Percentiles rank a stretch among this genome's conserved stretches.
phyloP scores from a whole-genome alignment of 768 basidiomycete genomes.

The Fistulinella prunicolor region DNA sequence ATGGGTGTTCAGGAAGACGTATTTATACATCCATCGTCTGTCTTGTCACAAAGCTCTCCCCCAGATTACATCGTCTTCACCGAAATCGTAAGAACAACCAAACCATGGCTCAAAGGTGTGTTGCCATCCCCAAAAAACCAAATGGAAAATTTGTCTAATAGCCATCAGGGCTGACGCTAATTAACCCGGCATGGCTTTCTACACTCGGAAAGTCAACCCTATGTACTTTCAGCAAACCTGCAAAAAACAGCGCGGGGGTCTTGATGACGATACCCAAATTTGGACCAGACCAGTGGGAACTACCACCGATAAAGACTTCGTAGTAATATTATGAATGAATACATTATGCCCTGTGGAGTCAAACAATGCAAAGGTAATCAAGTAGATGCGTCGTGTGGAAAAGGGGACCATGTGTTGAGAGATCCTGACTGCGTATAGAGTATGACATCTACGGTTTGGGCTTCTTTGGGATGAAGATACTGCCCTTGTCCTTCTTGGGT shows the following conservation, averaged over 20 bases:
- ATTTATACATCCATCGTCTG: conserved; percentile 89
- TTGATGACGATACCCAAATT: conserved; percentile 81
- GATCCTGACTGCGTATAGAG: background rate
- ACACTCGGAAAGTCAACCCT: conserved; percentile 72
- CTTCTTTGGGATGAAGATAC: conserved; percentile 66
- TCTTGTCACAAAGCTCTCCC: conserved; percentile 62
- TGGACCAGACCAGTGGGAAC: conserved; percentile 82
- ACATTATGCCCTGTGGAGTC: conserved; percentile 10
- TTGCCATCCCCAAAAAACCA: background rate
- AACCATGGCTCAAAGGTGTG: conserved; percentile 78
- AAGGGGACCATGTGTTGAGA: background rate
- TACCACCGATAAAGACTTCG: conserved; percentile 54
- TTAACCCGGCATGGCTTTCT: conserved; percentile 88
- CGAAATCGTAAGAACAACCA: conserved; percentile 75
- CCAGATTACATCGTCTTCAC: conserved; percentile 86
- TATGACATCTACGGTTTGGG: conserved; percentile 26
- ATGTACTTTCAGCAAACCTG: conserved; percentile 87
- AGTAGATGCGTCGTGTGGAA: conserved; percentile 1
- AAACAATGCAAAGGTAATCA: conserved; percentile 9
- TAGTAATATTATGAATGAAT: conserved; percentile 18
- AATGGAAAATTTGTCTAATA: conserved; percentile 3
- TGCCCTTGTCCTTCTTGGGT: conserved; percentile 33
- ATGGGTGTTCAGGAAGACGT: conserved; percentile 82
- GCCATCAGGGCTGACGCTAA: conserved; percentile 65
- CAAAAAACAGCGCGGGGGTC: conserved; percentile 62